Conservation (phyloP, 257 asterid species). For the Osmanthus fragrans region DNA sequence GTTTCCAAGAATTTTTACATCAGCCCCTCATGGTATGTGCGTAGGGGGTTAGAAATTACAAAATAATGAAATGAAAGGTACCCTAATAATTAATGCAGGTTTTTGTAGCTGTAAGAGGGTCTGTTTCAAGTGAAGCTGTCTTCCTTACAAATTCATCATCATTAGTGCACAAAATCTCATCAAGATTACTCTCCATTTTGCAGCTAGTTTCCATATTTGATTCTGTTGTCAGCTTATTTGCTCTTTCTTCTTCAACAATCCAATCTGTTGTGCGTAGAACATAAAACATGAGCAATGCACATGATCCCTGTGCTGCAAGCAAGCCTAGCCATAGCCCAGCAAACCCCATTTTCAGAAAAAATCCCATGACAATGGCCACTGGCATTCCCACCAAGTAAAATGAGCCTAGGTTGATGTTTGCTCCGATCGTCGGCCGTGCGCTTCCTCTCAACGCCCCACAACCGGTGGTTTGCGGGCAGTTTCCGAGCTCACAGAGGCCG, state of each 20-base stretch:
- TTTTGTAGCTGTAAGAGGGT: slow-evolving; percentile 51
- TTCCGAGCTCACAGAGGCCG: slow-evolving; percentile 90
- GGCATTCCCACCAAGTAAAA: slow-evolving; percentile 94
- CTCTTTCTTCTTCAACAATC: slow-evolving; percentile 65
- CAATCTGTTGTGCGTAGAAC: slow-evolving; percentile 72
- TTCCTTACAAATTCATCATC: slow-evolving; percentile 20
- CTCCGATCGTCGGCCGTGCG: slow-evolving; percentile 81
- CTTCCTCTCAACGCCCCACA: slow-evolving; percentile 90
- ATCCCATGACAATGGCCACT: slow-evolving; percentile 77
- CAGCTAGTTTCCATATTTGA: neutral
- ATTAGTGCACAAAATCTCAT: slow-evolving; percentile 48
- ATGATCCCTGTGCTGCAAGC: slow-evolving; percentile 89
- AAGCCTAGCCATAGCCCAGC: slow-evolving; percentile 86
- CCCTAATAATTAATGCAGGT: slow-evolving; percentile 37
- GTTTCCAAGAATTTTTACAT: slow-evolving; percentile 38
- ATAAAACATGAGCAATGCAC: slow-evolving; percentile 67
- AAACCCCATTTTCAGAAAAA: slow-evolving; percentile 70
- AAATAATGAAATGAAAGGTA: slow-evolving; percentile 1
- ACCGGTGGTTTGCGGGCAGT: slow-evolving; percentile 95
- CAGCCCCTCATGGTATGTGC: slow-evolving; percentile 12
- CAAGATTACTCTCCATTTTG: slow-evolving; percentile 22
- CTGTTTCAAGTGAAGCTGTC: slow-evolving; percentile 55
- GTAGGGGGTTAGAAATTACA: neutral
- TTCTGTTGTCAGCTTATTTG: slow-evolving; percentile 51
- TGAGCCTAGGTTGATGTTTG: slow-evolving; percentile 82